These are phyloP conservation scores for Withania somnifera DNA, from an alignment of 305 asterid species.

Conservation along the genomic window DNA sequence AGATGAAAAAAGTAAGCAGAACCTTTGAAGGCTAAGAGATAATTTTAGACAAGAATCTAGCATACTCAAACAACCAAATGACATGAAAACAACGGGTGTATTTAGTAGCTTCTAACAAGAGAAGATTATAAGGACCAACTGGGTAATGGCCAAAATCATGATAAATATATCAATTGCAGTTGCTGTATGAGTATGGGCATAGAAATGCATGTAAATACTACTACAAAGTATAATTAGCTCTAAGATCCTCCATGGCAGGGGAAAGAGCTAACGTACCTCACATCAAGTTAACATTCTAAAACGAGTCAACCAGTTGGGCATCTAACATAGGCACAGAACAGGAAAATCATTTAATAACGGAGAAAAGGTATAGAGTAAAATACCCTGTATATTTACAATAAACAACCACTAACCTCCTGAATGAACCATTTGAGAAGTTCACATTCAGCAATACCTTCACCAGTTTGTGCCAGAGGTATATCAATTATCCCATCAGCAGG, in stretches of 20 bases:
- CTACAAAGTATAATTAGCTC: background rate
- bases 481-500: slow-evolving; percentile 45
- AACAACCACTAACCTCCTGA: slow-evolving; percentile 54
- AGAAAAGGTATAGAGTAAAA: background rate
- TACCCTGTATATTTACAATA: background rate
- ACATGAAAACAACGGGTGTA: background rate
- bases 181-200: background rate
- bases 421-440: slow-evolving; percentile 95
- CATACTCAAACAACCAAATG: background rate
- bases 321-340: background rate
- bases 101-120: background rate
- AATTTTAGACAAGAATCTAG: background rate
- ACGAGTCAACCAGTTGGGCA: background rate
- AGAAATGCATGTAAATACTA: background rate
- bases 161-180: background rate
- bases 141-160: background rate
- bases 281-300: background rate
- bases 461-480: slow-evolving; percentile 93
- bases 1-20: background rate
- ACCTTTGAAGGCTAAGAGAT: background rate
- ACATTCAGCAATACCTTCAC: slow-evolving; percentile 99
- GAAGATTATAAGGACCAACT: background rate
- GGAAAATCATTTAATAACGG: background rate
- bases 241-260: background rate
- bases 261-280: background rate